phyloP scores from a whole-genome alignment of 108 stramenopile genomes.

The Skeletonema potamos region DNA sequence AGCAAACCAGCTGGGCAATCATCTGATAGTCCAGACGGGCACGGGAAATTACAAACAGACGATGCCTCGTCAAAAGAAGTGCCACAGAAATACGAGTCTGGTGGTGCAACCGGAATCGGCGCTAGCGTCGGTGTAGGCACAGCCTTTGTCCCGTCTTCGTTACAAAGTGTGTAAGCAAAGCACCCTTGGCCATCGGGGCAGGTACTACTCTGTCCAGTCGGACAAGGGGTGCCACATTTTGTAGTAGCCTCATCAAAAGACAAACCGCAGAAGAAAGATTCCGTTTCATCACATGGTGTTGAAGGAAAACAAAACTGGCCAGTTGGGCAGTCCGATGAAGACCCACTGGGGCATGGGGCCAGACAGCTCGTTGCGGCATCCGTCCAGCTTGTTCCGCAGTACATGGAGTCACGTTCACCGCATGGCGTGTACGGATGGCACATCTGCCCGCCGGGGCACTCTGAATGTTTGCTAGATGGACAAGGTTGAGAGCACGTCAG shows the following conservation, averaged over 20 bases:
- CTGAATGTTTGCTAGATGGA: constrained; percentile 41
- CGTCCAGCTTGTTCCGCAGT: constrained; percentile 51
- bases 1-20: constrained; percentile 32
- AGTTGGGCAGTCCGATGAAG: constrained; percentile 42
- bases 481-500: constrained; percentile 36
- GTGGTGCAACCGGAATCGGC: constrained; percentile 32
- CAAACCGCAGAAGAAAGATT: constrained; percentile 47
- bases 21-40: constrained; percentile 36
- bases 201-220: constrained; percentile 37
- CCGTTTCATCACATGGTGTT: constrained; percentile 46
- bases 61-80: constrained; percentile 34
- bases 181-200: constrained; percentile 40
- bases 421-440: constrained; percentile 50
- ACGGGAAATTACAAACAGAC: constrained; percentile 25
- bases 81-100: constrained; percentile 46
- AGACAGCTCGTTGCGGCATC: constrained; percentile 49
- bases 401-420: constrained; percentile 42
- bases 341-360: constrained; percentile 42
- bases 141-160: constrained; percentile 45
- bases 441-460: constrained; percentile 30
- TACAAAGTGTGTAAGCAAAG: constrained; percentile 61
- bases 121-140: constrained; percentile 38
- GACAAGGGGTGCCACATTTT: constrained; percentile 31
- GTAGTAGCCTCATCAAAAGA: constrained; percentile 41
- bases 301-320: constrained; percentile 45